Base-by-base conservation (phyloP, 192 early-diverging fungal species). In the Coemansia sp. region DNA sequence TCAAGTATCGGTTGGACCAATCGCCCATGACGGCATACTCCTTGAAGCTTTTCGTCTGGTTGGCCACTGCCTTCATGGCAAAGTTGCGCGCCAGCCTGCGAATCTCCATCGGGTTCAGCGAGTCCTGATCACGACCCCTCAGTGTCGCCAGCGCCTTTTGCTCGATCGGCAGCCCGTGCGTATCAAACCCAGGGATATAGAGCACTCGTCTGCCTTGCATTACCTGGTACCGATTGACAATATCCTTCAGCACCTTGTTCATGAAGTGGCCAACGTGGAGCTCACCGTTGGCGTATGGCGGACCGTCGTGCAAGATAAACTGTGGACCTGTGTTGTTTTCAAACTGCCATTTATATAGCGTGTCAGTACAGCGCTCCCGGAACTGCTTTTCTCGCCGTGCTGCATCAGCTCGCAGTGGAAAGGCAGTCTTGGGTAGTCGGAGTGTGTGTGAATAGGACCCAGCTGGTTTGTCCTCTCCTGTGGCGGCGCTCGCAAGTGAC, bases 241-340 rank as follows among this genome's bases (percentile, higher is more conserved):
- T 90, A 55, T 94, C 93, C 75, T 94, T 94, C 24, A 93, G 84
- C 49, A 94, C 85, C 79, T 92, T 93, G 84, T 94, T 94, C 79
- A 94, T 86, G 40, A 91, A 91, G 61, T 94, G 93, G 3, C 88
- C 90, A 59, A 88, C 86, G 73, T 94, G 91, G 22, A 93, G 75
- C 57, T 86, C 84, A 31, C 91, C 93, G 72, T 94, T 92, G 42
- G 91, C 93, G 73, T 94, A 94, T 24, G 93, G 93, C 40, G 93
- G 93, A 22, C 93, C 91, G 71, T 94, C 93, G 57, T 94, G 93
- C 54, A 93, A 84, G 9, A 93, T 83, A 87, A 91, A 94, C n/a
- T 86, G 72, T 5, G 85, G 83, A n/a, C 88, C 87, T 15, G 86
- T 72, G 57, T 90, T 90, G 76, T 91, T 89, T 55, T 87, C 77